These are phyloP conservation scores for Aspergillus diversus DNA, from an alignment of 495 filamentous ascomycete species.

Conservation along the genomic window DNA sequence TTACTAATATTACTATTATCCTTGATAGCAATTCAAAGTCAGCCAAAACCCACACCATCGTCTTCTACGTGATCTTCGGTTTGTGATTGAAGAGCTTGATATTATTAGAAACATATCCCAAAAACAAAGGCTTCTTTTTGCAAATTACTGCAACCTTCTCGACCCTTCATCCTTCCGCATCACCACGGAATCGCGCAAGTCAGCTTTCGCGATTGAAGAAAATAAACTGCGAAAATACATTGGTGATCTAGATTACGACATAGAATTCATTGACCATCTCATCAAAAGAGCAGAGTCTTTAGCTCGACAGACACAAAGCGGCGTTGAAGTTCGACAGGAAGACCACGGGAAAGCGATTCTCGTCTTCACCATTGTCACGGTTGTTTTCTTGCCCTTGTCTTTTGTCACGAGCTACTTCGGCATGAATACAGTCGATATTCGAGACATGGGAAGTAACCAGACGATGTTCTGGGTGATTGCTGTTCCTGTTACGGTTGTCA, in stretches of 20 bases:
- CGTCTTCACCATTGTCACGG: slow-evolving; percentile 46
- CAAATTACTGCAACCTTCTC: slow-evolving; percentile 4
- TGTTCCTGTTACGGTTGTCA: slow-evolving; percentile 45
- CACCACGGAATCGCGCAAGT: not conserved
- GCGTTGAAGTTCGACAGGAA: slow-evolving; percentile 15
- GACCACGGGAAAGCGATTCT: slow-evolving; percentile 36
- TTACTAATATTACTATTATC: not conserved
- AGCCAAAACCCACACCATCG: slow-evolving; percentile 2
- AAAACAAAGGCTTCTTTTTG: not conserved
- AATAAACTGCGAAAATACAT: not conserved
- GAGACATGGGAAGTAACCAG: slow-evolving; percentile 51
- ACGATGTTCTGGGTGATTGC: slow-evolving; percentile 54
- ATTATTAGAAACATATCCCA: not conserved
- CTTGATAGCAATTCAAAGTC: not conserved
- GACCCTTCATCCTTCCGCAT: slow-evolving; percentile 4
- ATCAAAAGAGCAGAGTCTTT: slow-evolving; percentile 1
- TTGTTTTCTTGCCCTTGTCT: slow-evolving; percentile 48
- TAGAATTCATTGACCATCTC: not conserved
- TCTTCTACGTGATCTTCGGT: not conserved
- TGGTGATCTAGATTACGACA: not conserved
- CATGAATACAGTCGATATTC: slow-evolving; percentile 55
- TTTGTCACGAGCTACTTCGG: slow-evolving; percentile 44
- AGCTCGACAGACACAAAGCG: not conserved
- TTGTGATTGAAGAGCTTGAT: slow-evolving; percentile 3
- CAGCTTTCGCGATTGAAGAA: slow-evolving; percentile 1